A percentile compares a stretch with the other conserved stretches of the same genome.
These are phyloP conservation scores for Citrullus amarus DNA, from an alignment of 306 rosid species.

Conservation along the genomic window DNA sequence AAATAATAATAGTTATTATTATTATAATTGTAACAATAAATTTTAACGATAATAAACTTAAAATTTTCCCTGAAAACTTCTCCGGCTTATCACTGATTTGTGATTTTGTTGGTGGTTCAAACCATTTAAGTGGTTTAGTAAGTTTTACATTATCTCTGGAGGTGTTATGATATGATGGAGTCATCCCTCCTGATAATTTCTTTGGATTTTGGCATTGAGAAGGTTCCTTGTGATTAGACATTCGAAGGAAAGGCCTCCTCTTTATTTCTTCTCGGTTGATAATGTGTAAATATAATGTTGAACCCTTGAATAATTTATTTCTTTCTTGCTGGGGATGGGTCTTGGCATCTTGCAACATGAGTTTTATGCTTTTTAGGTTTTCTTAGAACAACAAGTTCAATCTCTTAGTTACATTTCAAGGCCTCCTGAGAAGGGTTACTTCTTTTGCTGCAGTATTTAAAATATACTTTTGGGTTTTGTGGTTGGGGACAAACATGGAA, in stretches of 20 bases:
- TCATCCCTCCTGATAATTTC: not conserved
- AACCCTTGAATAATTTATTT: not conserved
- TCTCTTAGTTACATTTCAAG: no score
- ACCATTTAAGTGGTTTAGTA: not conserved
- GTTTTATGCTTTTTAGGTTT: not conserved
- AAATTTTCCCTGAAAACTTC: not conserved
- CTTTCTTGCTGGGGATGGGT: not conserved
- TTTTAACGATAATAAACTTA: no score
- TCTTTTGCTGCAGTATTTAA: not conserved
- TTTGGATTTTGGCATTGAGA: not conserved
- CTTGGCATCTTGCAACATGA: not conserved
- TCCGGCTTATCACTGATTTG: not conserved
- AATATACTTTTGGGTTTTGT: not conserved
- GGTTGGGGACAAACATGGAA: not conserved
- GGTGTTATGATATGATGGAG: not conserved
- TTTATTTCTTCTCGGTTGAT: not conserved
- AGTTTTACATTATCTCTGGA: not conserved
- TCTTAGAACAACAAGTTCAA: no score
- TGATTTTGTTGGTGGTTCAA: not conserved
- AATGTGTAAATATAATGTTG: not conserved
- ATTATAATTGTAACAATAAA: no score
- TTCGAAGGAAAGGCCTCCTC: not conserved
- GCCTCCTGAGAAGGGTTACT: not conserved
- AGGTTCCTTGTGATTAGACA: not conserved
- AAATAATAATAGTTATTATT: not conserved